Evolutionary conservation across 108 stramenopile species (phyloP), one percentile per base, ranked within the genome.

Genomic region (Craspedostauros australis): DNA sequence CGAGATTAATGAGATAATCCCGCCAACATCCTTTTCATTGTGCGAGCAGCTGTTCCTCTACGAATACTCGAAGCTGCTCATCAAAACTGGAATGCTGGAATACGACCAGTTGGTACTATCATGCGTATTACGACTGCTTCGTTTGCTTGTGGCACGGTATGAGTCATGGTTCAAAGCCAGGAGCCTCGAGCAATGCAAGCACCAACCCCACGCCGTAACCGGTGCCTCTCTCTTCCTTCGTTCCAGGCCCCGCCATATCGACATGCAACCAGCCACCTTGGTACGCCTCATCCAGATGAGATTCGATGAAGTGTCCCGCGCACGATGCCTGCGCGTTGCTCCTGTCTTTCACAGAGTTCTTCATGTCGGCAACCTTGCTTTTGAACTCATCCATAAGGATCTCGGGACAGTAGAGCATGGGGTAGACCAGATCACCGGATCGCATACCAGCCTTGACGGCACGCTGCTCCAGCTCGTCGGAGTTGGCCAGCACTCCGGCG

Each of bases 261-360:
- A 90, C 59, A 76, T 94, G 93, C n/a, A 87, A 49, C 90, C 90
- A 94, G 5, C 72, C 84, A 3, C 82, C 82, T 25, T 63, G 38
- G 45, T 79, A 68, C 18, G 30, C 50, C 12, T 64, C 44, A 24
- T 74, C 64, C 11, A 95, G 47, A 55, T 95, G 94, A 11, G 65
- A 53, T 42, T 86, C 91, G 46, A 95, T 85, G 63, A 95, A 95
- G 39, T 93, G 91, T 19, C 85, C 94, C 2, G 94, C 91, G 64
- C 91, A 93, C 20, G 80, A 80, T n/a, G 71, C 46, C 66, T 91
- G 91, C 6, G 94, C 94, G 43, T 95, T 95, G 32, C 58, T 25
- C 3, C 94, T 67, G 66, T 89, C 79, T 21, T 76, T 82, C 20
- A 91, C 89, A n/a, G 62, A 60, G 54, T 94, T 94, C 47, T 91